Evolutionary conservation across 441 rosid genomes (phyloP).

Genomic region (Pelargonium cotyledonis): DNA sequence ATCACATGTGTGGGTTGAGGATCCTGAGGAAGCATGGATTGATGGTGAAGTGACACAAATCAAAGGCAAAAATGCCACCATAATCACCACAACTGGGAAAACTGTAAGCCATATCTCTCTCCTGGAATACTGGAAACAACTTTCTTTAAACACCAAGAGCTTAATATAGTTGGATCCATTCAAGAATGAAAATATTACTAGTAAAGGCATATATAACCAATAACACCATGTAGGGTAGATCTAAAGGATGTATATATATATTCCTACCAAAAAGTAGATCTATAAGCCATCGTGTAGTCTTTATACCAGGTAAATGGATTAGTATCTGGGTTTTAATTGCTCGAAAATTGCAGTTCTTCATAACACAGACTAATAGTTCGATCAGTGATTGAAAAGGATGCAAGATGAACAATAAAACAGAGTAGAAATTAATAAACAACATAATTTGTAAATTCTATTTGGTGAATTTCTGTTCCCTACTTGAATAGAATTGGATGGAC

Average conservation of each 20-base stretch:
- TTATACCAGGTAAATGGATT: neutral
- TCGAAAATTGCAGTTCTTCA: neutral
- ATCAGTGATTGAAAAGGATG: neutral
- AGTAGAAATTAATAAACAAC: neutral
- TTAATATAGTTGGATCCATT: too few relatives aligned
- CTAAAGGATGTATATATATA: neutral
- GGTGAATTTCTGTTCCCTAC: neutral
- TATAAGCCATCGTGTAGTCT: neutral
- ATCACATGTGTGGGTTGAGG: slow-evolving; percentile 69
- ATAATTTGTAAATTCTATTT: too few relatives aligned
- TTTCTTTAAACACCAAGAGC: neutral
- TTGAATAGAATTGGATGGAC: too few relatives aligned
- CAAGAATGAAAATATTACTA: too few relatives aligned
- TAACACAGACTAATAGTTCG: neutral
- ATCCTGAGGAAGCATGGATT: slow-evolving; percentile 58
- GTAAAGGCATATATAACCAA: too few relatives aligned
- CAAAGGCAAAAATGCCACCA: slow-evolving; percentile 40
- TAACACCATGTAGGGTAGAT: neutral
- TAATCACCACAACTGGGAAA: slow-evolving; percentile 38
- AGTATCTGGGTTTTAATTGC: neutral
- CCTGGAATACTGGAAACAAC: neutral
- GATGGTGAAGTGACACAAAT: slow-evolving; percentile 53
- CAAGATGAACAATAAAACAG: neutral
- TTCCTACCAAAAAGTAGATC: neutral
- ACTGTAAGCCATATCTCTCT: slow-evolving; percentile 32